Evolutionary conservation across 2,329 filamentous ascomycete species (phyloP), one percentile per base, ranked within the genome.

Genomic region (Trichoderma pleuroti): DNA sequence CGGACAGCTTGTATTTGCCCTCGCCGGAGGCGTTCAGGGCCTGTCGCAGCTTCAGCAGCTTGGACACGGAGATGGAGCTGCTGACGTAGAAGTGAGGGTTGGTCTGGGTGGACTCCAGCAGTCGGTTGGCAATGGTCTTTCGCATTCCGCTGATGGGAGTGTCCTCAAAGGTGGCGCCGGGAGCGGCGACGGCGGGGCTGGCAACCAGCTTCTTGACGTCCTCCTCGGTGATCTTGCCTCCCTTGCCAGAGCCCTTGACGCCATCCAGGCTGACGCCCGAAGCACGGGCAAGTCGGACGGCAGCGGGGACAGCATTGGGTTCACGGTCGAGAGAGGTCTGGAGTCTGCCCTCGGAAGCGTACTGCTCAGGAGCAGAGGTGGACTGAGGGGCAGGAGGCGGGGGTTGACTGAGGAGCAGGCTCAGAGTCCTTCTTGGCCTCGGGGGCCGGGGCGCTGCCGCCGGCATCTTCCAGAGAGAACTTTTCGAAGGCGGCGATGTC

Each of bases 41-140:
- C 84, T 93, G 89, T 78, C 96, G 94, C 77, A 99, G 94, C 87
- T 98, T 98, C 78, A 97, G 86, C 62, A 99, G 92, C 89, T 98
- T 98, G 82, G 87, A 88, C 74, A 99, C 96, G 71, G 95, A 98
- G 80, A 99, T 88, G 76, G 90, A 90, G 78, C 93, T 92, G 77
- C 93, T 93, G 78, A 99, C 95, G 81, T 95, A 99, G 90, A 97
- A 99, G 88, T 98, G 96, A 72, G 96, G 96, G 88, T 98, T 98
- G 84, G 95, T 91, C 83, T 92, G 90, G 82, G 93, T 88, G 56
- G 95, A 98, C 85, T 97, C 80, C 79, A 91, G 91, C 72, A 99
- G 92, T 76, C 96, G 93, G 83, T 85, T 90, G 82, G 96, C 96
- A 81, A 99, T 99, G 75, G 93, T 94, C 90, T 98, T 98, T 86